phyloP scores from a whole-genome alignment of 2,329 filamentous ascomycete species.

The Pseudocercospora ulei region DNA sequence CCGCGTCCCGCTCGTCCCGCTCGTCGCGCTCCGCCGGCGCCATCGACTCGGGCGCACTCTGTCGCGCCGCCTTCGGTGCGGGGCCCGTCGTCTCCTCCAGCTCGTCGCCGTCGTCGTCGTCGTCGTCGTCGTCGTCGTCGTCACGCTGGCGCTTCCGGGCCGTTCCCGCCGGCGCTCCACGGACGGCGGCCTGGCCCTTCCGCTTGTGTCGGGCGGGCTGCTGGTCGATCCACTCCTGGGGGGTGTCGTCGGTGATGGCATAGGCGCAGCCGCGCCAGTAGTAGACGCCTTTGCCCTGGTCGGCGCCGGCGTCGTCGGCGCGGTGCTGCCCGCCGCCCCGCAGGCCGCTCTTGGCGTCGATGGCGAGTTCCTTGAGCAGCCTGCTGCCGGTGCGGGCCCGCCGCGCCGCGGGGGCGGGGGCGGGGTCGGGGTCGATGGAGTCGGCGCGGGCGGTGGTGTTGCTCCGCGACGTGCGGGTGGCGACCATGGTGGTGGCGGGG shows the following conservation, averaged over 20 bases:
- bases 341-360: slow-evolving; percentile 17
- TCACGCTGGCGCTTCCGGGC: slow-evolving; percentile 2
- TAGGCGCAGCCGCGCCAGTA: slow-evolving; percentile 20
- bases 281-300: slow-evolving; percentile 10
- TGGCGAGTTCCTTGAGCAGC: slow-evolving; percentile 12
- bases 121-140: neutral
- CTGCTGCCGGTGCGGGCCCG: slow-evolving; percentile 6
- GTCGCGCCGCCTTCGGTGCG: slow-evolving; percentile 1
- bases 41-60: neutral
- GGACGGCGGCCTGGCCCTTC: slow-evolving; percentile 7
- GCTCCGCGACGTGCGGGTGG: slow-evolving; percentile 9
- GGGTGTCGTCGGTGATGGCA: slow-evolving; percentile 19
- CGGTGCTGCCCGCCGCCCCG: slow-evolving; percentile 12
- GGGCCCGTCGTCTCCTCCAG: no score
- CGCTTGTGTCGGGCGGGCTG: slow-evolving; percentile 12
- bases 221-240: slow-evolving; percentile 20
- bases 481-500: slow-evolving; percentile 10
- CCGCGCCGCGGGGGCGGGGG: slow-evolving; percentile 1
- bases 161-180: neutral
- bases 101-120: no score
- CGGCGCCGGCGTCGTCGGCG: neutral
- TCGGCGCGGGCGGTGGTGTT: neutral
- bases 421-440: no score
- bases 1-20: no score
- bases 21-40: neutral